Base-by-base conservation (phyloP, 163 green algal species). In the Volvox carteri region DNA sequence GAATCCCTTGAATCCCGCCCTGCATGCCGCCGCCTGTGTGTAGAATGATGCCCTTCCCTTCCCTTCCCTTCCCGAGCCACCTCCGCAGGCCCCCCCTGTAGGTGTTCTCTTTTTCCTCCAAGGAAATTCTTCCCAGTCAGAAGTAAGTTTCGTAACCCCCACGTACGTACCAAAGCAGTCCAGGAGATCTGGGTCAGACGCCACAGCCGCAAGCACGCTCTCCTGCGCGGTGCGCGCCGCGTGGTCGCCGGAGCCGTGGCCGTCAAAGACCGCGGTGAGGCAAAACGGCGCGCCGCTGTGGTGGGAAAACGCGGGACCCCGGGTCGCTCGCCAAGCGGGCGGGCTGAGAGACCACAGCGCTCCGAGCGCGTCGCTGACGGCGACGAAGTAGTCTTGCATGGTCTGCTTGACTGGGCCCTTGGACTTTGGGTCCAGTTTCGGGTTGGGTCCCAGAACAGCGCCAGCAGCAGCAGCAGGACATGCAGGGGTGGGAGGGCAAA, bases 361-460 rank as follows among this genome's bases (percentile, higher is more conserved):
- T n/a, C 58, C 81, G 19, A 87, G 67, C 2, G 46, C 46, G 33
- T 87, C 81, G 21, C 37, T 68, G 1, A 87, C 81, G 1, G 81
- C 81, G 1, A 79, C 81, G n/a, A 87, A 87, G 65, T 80, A 87
- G 81, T 87, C 81, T 42, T 87, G 81, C 81, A 87, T 87, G 65
- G 65, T 79, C 23, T 50, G 35, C 65, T 87, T 87, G 39, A 87
- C 56, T 3, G 81, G 81, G 33, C 81, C 81, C 48, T 87, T 87
- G 46, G 81, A 87, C 81, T 87, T 62, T 4, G 81, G 33, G 46
- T 41, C n/a, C 62, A n/a, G n/a, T n/a, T n/a, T n/a, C n/a, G n/a
- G n/a, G n/a, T n/a, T n/a, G n/a, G n/a, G n/a, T n/a, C n/a, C n/a
- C n/a, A n/a, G n/a, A n/a, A n/a, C n/a, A n/a, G n/a, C n/a, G n/a